Base-by-base conservation (phyloP, 257 asterid genomes). In the Plectranthus barbatus region DNA sequence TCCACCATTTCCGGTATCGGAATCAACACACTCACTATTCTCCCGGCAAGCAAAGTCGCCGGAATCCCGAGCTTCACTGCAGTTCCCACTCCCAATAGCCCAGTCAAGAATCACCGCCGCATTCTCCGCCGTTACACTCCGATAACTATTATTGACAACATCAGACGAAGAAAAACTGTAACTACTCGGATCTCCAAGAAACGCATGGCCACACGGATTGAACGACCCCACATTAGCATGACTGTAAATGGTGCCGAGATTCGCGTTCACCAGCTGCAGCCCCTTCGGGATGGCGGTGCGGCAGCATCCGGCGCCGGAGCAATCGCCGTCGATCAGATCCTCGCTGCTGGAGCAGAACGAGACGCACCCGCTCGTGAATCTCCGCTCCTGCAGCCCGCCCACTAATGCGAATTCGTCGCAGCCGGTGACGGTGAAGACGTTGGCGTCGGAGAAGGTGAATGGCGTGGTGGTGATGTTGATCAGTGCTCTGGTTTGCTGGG, bases 241-340 rank as follows among this genome's bases (percentile, higher is more conserved):
- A 0, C 45, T 29, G 0, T 4, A 13, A 4, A 74, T 4, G 1
- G 61, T 34, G 0, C 4, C 10, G 1, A 76, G 12, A 3, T 26
- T 0, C 3, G 79, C 24, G 5, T 6, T 0, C 18, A 77, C 72
- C 7, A 6, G 26, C 74, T 80, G 73, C 8, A 82, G 13, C 0
- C 93, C 88, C 58, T 66, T 82, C 0, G 95, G 91, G 11, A 86
- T 84, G 0, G 65, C 23, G 1, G 74, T 77, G 9, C 75, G 79
- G 51, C 91, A 86, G 48, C 95, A 86, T 11, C 91, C 95, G 6
- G 70, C 51, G 0, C 95, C 91, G 8, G 74, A 45, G 56, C 95
- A 86, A 1, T 62, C 68, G 1, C 85, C 81, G 8, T 77, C 80
- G 7, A 67, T 56, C 46, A 84, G 77, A 73, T 80, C 74, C 0